Base-by-base conservation (phyloP, 2,329 filamentous ascomycete genomes). In the Dactylellina parvicollis region DNA sequence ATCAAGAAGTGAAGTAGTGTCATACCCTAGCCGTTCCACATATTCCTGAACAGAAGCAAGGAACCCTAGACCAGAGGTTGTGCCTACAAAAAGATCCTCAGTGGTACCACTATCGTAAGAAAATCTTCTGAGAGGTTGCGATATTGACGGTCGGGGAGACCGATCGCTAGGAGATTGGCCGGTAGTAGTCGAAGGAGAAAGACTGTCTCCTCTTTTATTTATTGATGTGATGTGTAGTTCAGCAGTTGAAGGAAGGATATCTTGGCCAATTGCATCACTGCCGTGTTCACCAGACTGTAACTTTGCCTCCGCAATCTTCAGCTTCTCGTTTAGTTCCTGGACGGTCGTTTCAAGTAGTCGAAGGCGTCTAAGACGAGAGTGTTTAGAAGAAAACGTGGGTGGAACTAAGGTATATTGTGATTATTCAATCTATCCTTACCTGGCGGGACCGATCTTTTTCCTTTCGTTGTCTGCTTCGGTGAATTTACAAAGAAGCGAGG, bases 401-500 rank as follows among this genome's bases (percentile, higher is more conserved):
- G 24, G n/a, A 46, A 32, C 22, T 62, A 28, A 44, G 32, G 40
- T 47, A 18, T 36, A 30, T n/a, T n/a, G n/a, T 12, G 1, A 26
- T 38, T 42, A 20, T 49, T 28, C n/a, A 44, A 65, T 16, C 18
- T n/a, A 32, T 24, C 34, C 66, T 44, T 47, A 78, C 77, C 77
- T 75, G 7, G 77, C 76, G 40, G 77, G 77, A 1, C 77, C 77
- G 7, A 76, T 75, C 60, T 76, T 76, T 46, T 77, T 76, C 55
- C 74, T 74, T 28, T 78, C 77, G 54, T 75, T 76, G 1, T 76
- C 76, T n/a, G 59, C 46, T 30, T 77, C 77, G 2, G 75, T 75
- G 49, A 78, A 78, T 70, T 77, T 77, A 46, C 77, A 78, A 14
- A 77, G 54, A 20, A 78, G 56, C 52, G 76, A 78, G 18, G 77